phyloP scores from a whole-genome alignment of 2,329 filamentous ascomycete genomes.

The Diaporthe citri region DNA sequence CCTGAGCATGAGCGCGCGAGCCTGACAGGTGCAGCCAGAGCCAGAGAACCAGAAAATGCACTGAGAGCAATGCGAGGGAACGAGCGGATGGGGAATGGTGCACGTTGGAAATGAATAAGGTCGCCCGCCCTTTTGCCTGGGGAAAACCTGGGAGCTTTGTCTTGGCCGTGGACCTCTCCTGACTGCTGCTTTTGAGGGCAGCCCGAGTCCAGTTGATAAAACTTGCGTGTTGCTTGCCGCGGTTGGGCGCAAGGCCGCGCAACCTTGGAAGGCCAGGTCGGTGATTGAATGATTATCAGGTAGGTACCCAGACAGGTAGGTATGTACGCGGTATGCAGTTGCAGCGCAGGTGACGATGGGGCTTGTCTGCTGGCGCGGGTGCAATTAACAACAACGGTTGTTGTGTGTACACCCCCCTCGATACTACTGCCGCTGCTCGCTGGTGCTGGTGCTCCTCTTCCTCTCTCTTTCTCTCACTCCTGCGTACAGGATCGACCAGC shows the following conservation, averaged over 20 bases:
- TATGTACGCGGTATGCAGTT: constrained; percentile 4
- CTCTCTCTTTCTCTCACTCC: background rate
- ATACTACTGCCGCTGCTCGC: constrained; percentile 1
- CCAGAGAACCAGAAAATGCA: constrained; percentile 25
- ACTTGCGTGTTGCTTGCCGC: constrained; percentile 15
- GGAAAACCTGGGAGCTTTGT: constrained; percentile 31
- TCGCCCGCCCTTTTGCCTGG: constrained; percentile 15
- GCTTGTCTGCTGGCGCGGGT: constrained; percentile 1
- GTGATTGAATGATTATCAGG: constrained; percentile 7
- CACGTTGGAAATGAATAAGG: constrained; percentile 31
- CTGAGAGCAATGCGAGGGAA: constrained; percentile 23
- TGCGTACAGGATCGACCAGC: constrained; percentile 4
- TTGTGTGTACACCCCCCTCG: background rate
- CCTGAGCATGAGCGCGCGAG: constrained; percentile 22
- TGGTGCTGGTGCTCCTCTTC: background rate
- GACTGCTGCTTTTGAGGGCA: background rate
- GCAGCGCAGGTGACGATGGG: constrained; percentile 27
- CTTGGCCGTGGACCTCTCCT: constrained; percentile 23
- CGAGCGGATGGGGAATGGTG: constrained; percentile 28
- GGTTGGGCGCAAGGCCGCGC: constrained; percentile 25
- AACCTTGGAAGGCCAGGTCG: constrained; percentile 2
- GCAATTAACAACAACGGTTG: constrained; percentile 2
- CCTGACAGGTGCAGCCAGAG: constrained; percentile 27
- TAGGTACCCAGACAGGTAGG: background rate
- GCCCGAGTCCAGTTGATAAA: constrained; percentile 9